A percentile compares a stretch with the other conserved stretches of the same genome.
Conservation (phyloP, 106 monocot species). For the Ottelia alismoides region DNA sequence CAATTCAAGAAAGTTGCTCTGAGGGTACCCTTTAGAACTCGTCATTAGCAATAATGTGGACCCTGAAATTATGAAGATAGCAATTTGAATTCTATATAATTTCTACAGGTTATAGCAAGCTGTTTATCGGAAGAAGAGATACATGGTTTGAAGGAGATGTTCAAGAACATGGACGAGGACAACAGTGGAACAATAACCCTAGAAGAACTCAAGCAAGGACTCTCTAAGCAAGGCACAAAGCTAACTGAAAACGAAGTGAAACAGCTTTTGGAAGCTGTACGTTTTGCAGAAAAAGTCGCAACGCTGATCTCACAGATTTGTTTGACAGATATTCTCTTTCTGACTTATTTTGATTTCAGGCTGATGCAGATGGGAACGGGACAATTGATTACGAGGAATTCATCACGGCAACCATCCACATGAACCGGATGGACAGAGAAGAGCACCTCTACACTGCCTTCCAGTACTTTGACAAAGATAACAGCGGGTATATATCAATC, state of each 20-base stretch:
- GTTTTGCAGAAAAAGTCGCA: background rate
- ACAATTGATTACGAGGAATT: slow-evolving; percentile 91
- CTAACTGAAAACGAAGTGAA: slow-evolving; percentile 33
- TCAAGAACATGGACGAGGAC: slow-evolving; percentile 45
- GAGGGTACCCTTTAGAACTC: slow-evolving; percentile 28
- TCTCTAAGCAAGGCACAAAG: slow-evolving; percentile 42
- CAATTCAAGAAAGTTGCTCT: slow-evolving; percentile 55
- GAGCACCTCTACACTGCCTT: slow-evolving; percentile 88
- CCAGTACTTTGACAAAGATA: slow-evolving; percentile 84
- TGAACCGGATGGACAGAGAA: slow-evolving; percentile 90
- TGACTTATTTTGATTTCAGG: slow-evolving; percentile 28
- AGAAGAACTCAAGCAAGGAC: slow-evolving; percentile 44
- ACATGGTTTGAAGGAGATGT: slow-evolving; percentile 51
- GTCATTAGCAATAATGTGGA: no score
- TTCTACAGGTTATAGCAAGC: slow-evolving; percentile 41
- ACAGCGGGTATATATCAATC: slow-evolving; percentile 25
- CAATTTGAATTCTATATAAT: no score
- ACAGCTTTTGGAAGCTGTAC: slow-evolving; percentile 46
- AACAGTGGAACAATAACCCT: slow-evolving; percentile 51
- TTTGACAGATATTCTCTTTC: background rate
- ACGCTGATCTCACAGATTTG: no score
- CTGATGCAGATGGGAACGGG: slow-evolving; percentile 96
- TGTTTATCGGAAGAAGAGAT: slow-evolving; percentile 50
- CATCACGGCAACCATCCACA: slow-evolving; percentile 85
- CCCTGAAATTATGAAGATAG: no score